These are phyloP conservation scores for Neofusicoccum sp. DNA, from an alignment of 2,329 filamentous ascomycete species.

Conservation along the genomic window DNA sequence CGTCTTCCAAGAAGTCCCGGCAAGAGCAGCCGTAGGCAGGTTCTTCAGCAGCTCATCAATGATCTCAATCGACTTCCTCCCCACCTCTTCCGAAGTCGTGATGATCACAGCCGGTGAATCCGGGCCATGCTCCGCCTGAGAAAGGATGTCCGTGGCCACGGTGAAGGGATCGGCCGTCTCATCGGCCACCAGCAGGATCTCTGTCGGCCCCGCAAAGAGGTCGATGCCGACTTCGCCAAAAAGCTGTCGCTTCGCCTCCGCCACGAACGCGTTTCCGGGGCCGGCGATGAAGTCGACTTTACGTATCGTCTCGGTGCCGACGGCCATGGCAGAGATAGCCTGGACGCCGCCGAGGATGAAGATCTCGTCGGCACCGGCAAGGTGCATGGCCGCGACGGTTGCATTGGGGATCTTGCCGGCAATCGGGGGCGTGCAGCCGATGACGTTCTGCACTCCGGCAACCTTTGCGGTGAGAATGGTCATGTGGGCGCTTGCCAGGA, in stretches of 20 bases:
- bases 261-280: slow-evolving; percentile 48
- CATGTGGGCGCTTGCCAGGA: slow-evolving; percentile 56
- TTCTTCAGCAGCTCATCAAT: slow-evolving; percentile 19
- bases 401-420: slow-evolving; percentile 47
- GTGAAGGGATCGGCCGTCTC: slow-evolving; percentile 46
- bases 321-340: slow-evolving; percentile 53
- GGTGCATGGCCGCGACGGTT: slow-evolving; percentile 52
- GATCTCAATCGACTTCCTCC: slow-evolving; percentile 7
- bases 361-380: slow-evolving; percentile 53
- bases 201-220: slow-evolving; percentile 54
- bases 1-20: slow-evolving; percentile 21
- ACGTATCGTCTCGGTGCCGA: slow-evolving; percentile 49
- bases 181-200: slow-evolving; percentile 53
- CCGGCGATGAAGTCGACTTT: slow-evolving; percentile 24
- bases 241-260: slow-evolving; percentile 53
- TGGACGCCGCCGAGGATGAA: slow-evolving; percentile 54
- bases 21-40: slow-evolving; percentile 18
- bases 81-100: slow-evolving; percentile 41
- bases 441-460: slow-evolving; percentile 51
- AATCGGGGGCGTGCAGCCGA: slow-evolving; percentile 54
- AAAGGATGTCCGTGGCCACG: slow-evolving; percentile 48
- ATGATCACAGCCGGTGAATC: slow-evolving; percentile 53
- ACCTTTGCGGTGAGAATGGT: slow-evolving; percentile 56
- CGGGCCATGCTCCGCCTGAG: slow-evolving; percentile 53
- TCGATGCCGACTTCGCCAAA: slow-evolving; percentile 57